Evolutionary conservation across 2,329 filamentous ascomycete genomes (phyloP).

Genomic region (Sporothrix inflata): DNA sequence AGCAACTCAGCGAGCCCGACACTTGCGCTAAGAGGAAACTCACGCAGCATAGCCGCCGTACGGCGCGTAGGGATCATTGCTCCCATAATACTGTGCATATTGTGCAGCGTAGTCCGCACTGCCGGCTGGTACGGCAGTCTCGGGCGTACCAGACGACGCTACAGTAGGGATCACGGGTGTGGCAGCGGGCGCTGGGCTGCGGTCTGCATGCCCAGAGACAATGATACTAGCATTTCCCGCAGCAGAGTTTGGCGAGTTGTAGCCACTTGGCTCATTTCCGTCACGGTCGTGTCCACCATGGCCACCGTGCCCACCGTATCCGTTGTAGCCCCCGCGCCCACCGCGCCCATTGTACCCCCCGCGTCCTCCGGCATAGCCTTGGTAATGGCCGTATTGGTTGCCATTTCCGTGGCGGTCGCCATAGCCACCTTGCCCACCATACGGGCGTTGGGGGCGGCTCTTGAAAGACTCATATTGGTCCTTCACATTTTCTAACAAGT

Average conservation of each 20-base stretch:
- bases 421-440: constrained; percentile 56
- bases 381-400: constrained; percentile 39
- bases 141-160: neutral
- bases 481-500: constrained; percentile 83
- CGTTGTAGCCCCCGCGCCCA: constrained; percentile 27
- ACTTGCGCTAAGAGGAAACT: constrained; percentile 35
- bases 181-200: neutral
- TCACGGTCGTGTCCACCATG: constrained; percentile 17
- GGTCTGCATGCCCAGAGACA: constrained; percentile 38
- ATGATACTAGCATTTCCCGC: constrained; percentile 45
- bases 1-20: neutral
- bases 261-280: constrained; percentile 38
- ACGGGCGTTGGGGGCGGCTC: constrained; percentile 71
- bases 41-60: constrained; percentile 87
- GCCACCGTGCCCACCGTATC: constrained; percentile 40
- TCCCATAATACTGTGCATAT: constrained; percentile 80
- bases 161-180: constrained; percentile 16
- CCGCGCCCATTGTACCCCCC: constrained; percentile 33
- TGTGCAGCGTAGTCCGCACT: constrained; percentile 72
- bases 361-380: constrained; percentile 46
- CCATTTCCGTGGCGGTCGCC: constrained; percentile 48
- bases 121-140: neutral
- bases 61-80: constrained; percentile 76
- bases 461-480: constrained; percentile 93
- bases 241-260: constrained; percentile 47